Evolutionary conservation across 2,329 filamentous ascomycete species (phyloP), one percentile per base, ranked within the genome.

Genomic region (Scorias spongiosa): DNA sequence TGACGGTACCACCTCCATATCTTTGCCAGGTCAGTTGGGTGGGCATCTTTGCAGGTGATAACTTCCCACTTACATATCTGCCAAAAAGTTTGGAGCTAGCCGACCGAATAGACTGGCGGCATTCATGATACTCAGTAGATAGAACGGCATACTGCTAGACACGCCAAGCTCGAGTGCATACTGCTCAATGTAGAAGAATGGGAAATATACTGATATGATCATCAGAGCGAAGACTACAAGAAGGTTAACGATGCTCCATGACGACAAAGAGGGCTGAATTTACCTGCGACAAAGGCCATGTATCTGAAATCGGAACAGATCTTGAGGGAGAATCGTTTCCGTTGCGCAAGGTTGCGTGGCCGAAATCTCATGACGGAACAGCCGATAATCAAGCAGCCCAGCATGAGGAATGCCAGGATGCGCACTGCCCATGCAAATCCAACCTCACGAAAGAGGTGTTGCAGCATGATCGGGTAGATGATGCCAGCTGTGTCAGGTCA

Each of bases 381-480:
- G 38, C 58, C 58, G 14, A 51, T 34, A 0, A 46, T 41, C 1
- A 57, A 58, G 1, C 59, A 40, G 0, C 61, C 66, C 4, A 78
- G 46, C 17, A 74, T 70, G 28, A 80, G 67, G 41, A 81, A 69
- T 0, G 69, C 75, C 53, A 76, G 66, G 0, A 79, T 17, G 3
- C 34, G 34, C 4, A 37, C 34, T n/a, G 34, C 34, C 34, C 34
- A 37, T 0, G 64, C 62, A 51, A 78, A 80, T 0, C 76, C 76
- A 26, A 26, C 20, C 20, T 7, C 7, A 26, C 20, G 20, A 26
- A 26, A 26, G 20, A 26, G 20, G 20, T 26, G 20, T 26, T 26
- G 20, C 20, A 26, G 7, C 7, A 26, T 3, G 20, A 26, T 26
- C 20, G 20, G 20, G 20, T 26, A 26, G 20, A 26, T 7, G 20